These are phyloP conservation scores for Calvatia gigantea DNA, from an alignment of 768 basidiomycete species.

Conservation along the genomic window DNA sequence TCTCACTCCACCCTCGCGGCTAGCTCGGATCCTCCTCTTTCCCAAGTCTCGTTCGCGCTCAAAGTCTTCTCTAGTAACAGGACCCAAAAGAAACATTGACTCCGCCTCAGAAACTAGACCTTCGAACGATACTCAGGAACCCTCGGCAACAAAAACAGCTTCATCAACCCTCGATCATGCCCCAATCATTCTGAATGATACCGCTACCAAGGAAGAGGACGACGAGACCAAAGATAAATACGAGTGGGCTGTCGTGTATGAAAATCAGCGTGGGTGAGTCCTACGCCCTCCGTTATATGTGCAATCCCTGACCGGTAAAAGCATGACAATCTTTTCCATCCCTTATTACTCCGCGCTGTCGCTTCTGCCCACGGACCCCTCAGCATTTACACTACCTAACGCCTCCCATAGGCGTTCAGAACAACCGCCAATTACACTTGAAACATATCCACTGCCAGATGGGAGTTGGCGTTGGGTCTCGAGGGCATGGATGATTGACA, in stretches of 20 bases:
- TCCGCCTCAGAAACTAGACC: conserved; percentile 1
- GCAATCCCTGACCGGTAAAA: conserved; percentile 17
- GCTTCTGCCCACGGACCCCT: conserved; percentile 69
- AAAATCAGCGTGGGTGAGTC: conserved; percentile 78
- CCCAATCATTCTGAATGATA: conserved; percentile 30
- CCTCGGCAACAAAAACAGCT: not conserved
- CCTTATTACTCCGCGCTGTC: conserved; percentile 69
- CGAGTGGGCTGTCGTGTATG: conserved; percentile 76
- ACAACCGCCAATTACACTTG: conserved; percentile 55
- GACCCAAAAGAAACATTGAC: not conserved
- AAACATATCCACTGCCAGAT: conserved; percentile 71
- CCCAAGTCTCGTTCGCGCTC: conserved; percentile 22
- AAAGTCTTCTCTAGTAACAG: conserved; percentile 11
- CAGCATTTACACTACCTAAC: conserved; percentile 64
- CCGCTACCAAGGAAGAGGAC: conserved; percentile 18
- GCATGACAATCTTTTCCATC: conserved; percentile 66
- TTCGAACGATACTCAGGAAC: conserved; percentile 1
- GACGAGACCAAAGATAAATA: conserved; percentile 48
- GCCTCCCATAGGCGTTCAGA: conserved; percentile 34
- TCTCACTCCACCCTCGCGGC: conserved; percentile 32
- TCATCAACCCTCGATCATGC: conserved; percentile 11
- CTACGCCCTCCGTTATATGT: not conserved
- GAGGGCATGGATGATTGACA: conserved; percentile 82
- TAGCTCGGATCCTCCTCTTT: conserved; percentile 33
- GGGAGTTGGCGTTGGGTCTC: conserved; percentile 83